Percentiles rank a stretch among this genome's conserved stretches.
Conservation (phyloP, 257 asterid genomes). For the Scutellaria baicalensis region DNA sequence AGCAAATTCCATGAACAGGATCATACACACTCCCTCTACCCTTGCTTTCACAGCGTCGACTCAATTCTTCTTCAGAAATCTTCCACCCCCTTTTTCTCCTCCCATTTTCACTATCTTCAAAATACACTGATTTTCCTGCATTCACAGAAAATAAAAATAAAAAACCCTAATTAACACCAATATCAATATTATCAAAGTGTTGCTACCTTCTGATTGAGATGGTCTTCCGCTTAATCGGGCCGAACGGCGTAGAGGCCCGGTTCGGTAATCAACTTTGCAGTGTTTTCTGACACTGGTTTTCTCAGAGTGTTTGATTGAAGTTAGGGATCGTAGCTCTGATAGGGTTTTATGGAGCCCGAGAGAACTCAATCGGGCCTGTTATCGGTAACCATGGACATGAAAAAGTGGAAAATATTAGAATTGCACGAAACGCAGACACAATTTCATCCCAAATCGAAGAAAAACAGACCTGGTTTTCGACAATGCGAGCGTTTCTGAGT, state of each 20-base stretch:
- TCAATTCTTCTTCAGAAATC: conserved; percentile 43
- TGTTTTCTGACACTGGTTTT: conserved; percentile 28
- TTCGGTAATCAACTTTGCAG: conserved; percentile 31
- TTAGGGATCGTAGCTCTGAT: conserved; percentile 42
- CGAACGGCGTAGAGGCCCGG: conserved; percentile 61
- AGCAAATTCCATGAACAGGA: conserved; percentile 67
- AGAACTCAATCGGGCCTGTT: conserved; percentile 58
- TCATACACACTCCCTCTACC: conserved; percentile 69
- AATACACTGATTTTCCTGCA: conserved; percentile 24
- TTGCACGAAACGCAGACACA: neutral
- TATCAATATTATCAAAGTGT: neutral
- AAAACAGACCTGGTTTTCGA: conserved; percentile 52
- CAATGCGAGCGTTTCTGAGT: conserved; percentile 52
- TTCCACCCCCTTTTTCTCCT: conserved; percentile 13
- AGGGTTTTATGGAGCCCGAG: conserved; percentile 52
- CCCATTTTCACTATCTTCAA: conserved; percentile 29
- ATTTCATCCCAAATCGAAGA: neutral
- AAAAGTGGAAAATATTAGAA: neutral
- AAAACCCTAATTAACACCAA: neutral
- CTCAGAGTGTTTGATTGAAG: conserved; percentile 36
- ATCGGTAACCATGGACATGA: neutral
- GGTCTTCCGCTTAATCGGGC: conserved; percentile 41
- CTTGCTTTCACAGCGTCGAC: conserved; percentile 48
- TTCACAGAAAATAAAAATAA: neutral
- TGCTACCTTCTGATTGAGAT: conserved; percentile 25